These are phyloP conservation scores for Friedmanniomyces simplex DNA, from an alignment of 495 filamentous ascomycete genomes.

Conservation along the genomic window DNA sequence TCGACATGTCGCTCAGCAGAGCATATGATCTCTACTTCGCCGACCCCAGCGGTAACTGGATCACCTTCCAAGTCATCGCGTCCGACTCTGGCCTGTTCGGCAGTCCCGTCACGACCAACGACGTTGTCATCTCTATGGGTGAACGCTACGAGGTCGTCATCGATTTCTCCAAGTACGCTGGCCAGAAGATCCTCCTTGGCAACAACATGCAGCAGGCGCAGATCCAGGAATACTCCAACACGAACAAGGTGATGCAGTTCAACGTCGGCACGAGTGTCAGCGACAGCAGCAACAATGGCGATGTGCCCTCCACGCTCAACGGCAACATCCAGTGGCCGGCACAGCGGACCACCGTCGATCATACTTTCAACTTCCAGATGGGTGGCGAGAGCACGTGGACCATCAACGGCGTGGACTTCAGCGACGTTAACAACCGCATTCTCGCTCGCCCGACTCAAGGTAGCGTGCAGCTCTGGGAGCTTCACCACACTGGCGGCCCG, in stretches of 20 bases:
- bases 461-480: constrained; percentile 40
- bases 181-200: constrained; percentile 40
- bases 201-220: constrained; percentile 35
- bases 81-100: constrained; percentile 42
- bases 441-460: constrained; percentile 40
- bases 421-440: constrained; percentile 42
- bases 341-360: constrained; percentile 29
- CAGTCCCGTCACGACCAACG: constrained; percentile 27
- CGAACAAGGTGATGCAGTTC: constrained; percentile 45
- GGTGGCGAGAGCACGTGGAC: constrained; percentile 30
- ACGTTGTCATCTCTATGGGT: constrained; percentile 40
- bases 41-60: constrained; percentile 19
- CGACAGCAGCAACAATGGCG: constrained; percentile 29
- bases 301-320: constrained; percentile 27
- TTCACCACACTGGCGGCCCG: constrained; percentile 37
- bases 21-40: constrained; percentile 40
- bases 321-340: constrained; percentile 29
- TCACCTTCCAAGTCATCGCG: constrained; percentile 46
- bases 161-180: constrained; percentile 40
- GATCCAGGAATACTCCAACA: constrained; percentile 39
- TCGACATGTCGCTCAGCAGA: constrained; percentile 41
- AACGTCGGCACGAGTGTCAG: constrained; percentile 35
- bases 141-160: constrained; percentile 48
- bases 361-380: constrained; percentile 38
- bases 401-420: constrained; percentile 45